Conservation (phyloP, 352 stramenopile genomes). For the Phytophthora idaei region DNA sequence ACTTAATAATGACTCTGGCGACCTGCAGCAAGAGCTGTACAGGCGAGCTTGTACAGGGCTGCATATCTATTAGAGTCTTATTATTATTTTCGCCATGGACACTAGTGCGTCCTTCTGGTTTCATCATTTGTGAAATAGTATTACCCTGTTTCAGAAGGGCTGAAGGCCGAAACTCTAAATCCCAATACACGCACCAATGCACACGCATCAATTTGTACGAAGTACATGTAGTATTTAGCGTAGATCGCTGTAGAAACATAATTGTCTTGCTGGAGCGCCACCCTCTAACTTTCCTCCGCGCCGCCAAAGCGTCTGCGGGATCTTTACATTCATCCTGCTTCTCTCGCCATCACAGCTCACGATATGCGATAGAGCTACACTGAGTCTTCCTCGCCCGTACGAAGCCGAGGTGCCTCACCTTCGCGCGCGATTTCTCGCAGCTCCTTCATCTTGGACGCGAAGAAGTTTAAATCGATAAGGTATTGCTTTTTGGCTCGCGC, state of each 20-base stretch:
- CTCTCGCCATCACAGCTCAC: background rate
- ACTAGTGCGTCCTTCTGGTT: too few relatives aligned
- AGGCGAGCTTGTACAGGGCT: background rate
- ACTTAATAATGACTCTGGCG: too few relatives aligned
- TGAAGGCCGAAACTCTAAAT: background rate
- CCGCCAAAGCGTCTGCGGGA: constrained; percentile 17
- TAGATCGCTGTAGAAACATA: constrained; percentile 15
- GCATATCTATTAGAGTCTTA: too few relatives aligned
- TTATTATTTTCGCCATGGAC: too few relatives aligned
- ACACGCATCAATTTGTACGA: background rate
- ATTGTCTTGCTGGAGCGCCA: constrained; percentile 3
- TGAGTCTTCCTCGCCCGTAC: constrained; percentile 11
- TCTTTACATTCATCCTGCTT: constrained; percentile 6
- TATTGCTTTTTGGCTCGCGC: constrained; percentile 57
- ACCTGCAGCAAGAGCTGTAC: background rate
- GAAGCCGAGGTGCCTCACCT: constrained; percentile 18
- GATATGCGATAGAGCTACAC: constrained; percentile 6
- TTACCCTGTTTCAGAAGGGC: too few relatives aligned
- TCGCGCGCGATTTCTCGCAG: constrained; percentile 38
- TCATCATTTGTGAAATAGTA: too few relatives aligned
- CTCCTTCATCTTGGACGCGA: constrained; percentile 64
- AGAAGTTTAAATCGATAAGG: constrained; percentile 70
- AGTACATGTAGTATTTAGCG: constrained; percentile 14
- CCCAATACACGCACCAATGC: too few relatives aligned
- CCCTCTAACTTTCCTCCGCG: constrained; percentile 24